These are phyloP conservation scores for Apiospora malaysiana DNA, from an alignment of 2,329 filamentous ascomycete genomes.

Conservation along the genomic window DNA sequence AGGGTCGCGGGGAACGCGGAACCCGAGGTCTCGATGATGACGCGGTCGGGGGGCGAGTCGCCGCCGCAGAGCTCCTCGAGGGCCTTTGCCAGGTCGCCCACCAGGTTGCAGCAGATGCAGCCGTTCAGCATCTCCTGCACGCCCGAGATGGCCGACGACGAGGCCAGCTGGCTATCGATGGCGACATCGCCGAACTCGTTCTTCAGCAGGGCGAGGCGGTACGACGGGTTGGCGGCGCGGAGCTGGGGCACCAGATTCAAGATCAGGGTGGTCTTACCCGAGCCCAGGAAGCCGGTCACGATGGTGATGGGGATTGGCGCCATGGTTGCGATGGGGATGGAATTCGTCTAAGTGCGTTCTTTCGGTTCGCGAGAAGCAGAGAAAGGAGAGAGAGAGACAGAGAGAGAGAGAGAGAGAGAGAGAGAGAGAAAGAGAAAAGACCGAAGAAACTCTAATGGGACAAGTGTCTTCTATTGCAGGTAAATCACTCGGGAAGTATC, in stretches of 20 bases:
- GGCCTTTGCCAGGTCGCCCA: slow-evolving; percentile 85
- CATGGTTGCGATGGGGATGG: slow-evolving; percentile 47
- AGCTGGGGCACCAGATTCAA: slow-evolving; percentile 94
- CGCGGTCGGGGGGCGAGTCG: slow-evolving; percentile 70
- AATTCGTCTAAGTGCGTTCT: background rate
- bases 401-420: background rate
- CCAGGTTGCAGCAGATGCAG: slow-evolving; percentile 98
- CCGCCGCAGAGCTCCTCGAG: slow-evolving; percentile 69
- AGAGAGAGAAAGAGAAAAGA: too few species aligned
- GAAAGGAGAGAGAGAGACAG: background rate
- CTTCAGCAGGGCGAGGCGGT: slow-evolving; percentile 93
- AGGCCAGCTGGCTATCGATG: slow-evolving; percentile 89
- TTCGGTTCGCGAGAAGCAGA: background rate
- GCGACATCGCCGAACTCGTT: slow-evolving; percentile 98
- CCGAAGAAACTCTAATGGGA: background rate
- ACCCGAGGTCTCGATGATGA: slow-evolving; percentile 92
- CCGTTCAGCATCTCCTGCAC: slow-evolving; percentile 94
- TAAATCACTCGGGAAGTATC: background rate
- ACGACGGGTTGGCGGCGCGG: slow-evolving; percentile 69
- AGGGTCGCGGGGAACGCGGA: slow-evolving; percentile 88
- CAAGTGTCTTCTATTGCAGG: background rate
- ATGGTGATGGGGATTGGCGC: slow-evolving; percentile 88
- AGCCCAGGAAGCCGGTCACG: slow-evolving; percentile 93
- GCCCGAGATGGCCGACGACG: slow-evolving; percentile 81
- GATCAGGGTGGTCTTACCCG: slow-evolving; percentile 94